Conservation (phyloP, 768 basidiomycete genomes). For the Macrolepiota fuliginosa region DNA sequence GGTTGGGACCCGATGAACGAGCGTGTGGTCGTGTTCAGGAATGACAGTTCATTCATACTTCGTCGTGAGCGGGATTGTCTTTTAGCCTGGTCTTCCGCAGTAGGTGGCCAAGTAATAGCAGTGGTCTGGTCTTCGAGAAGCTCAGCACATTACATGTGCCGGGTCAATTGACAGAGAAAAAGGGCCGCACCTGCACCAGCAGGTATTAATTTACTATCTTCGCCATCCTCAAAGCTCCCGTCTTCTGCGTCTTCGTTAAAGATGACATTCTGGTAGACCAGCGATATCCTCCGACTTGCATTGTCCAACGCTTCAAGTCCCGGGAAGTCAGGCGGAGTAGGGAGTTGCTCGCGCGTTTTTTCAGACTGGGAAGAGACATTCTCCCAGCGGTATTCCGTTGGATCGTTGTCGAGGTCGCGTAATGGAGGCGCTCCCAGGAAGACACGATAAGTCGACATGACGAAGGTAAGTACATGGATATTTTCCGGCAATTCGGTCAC, state of each 20-base stretch:
- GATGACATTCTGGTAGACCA: conserved; percentile 70
- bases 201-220: conserved; percentile 11
- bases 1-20: conserved; percentile 18
- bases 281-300: conserved; percentile 66
- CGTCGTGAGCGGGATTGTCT: conserved; percentile 13
- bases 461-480: background rate
- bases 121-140: conserved; percentile 42
- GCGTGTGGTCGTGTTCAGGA: conserved; percentile 23
- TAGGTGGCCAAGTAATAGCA: conserved; percentile 58
- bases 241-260: conserved; percentile 43
- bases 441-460: conserved; percentile 39
- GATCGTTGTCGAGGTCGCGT: conserved; percentile 32
- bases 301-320: conserved; percentile 48
- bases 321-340: conserved; percentile 10
- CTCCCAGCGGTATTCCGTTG: conserved; percentile 23
- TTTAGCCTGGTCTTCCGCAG: conserved; percentile 23
- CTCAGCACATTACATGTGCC: background rate
- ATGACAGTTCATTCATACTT: conserved; percentile 23
- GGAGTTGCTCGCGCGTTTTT: background rate
- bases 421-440: conserved; percentile 51
- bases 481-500: background rate
- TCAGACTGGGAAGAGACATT: conserved; percentile 19
- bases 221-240: conserved; percentile 9
- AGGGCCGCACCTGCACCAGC: background rate
- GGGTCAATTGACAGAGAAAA: background rate